phyloP scores from a whole-genome alignment of 1,284 basidiomycete species.

The Boletus calvinii region DNA sequence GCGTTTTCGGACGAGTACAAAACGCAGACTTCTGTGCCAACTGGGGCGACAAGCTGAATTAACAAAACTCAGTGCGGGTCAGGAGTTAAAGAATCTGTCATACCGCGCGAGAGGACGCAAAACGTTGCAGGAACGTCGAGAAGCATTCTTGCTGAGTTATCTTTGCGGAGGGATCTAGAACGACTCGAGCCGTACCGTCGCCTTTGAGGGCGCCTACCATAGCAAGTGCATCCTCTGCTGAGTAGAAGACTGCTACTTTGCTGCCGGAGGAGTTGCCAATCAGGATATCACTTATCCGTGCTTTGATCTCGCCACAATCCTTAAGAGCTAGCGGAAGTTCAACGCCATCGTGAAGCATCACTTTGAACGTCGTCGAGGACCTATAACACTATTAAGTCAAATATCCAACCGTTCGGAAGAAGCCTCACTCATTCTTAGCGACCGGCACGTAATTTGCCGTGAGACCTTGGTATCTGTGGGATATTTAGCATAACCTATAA shows the following conservation, averaged over 20 bases:
- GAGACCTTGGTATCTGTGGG: conserved; percentile 29
- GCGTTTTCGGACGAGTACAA: conserved; percentile 52
- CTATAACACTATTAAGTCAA: conserved; percentile 16
- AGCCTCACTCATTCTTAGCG: conserved; percentile 25
- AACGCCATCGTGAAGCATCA: conserved; percentile 31
- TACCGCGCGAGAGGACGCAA: conserved; percentile 52
- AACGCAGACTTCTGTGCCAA: conserved; percentile 46
- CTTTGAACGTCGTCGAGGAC: conserved; percentile 27
- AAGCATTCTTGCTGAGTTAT: conserved; percentile 44
- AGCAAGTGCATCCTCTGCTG: conserved; percentile 39
- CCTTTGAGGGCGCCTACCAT: conserved; percentile 51
- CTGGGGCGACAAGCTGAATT: conserved; percentile 51
- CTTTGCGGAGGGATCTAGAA: conserved; percentile 38
- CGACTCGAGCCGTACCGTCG: conserved; percentile 48
- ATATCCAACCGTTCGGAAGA: neutral
- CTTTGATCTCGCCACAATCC: conserved; percentile 33
- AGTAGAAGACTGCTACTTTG: conserved; percentile 57
- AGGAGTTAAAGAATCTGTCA: conserved; percentile 23
- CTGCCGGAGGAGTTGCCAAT: conserved; percentile 38
- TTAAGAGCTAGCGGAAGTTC: conserved; percentile 41
- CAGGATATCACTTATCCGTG: conserved; percentile 35
- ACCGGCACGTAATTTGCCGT: conserved; percentile 1
- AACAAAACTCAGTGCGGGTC: conserved; percentile 6
- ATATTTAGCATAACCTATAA: conserved; percentile 10
- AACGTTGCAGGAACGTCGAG: conserved; percentile 42